These are phyloP conservation scores for Emericellopsis cladophorae DNA, from an alignment of 2,329 filamentous ascomycete species.

Conservation along the genomic window DNA sequence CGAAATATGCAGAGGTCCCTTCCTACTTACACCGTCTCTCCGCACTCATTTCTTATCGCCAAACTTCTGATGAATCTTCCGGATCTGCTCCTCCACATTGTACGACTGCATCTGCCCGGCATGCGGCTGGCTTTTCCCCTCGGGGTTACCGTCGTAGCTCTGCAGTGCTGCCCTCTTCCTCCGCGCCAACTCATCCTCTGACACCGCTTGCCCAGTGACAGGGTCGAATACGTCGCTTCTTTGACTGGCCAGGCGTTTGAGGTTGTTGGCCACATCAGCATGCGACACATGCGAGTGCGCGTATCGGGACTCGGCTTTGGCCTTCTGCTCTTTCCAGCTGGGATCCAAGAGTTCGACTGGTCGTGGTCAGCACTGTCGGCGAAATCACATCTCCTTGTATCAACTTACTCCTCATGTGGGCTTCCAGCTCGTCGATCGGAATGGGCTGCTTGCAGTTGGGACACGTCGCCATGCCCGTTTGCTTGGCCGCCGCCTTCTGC, in stretches of 20 bases:
- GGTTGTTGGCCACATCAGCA: slow-evolving; percentile 79
- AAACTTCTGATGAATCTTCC: slow-evolving; percentile 46
- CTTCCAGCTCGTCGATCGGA: slow-evolving; percentile 73
- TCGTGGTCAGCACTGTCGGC: slow-evolving; percentile 17
- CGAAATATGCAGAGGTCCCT: too few relatives aligned
- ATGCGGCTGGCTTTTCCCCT: slow-evolving; percentile 40
- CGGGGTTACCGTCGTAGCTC: slow-evolving; percentile 53
- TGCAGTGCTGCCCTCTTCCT: slow-evolving; percentile 60
- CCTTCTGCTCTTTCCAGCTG: slow-evolving; percentile 89
- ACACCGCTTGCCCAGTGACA: slow-evolving; percentile 52
- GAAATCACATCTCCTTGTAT: not conserved
- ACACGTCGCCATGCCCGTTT: slow-evolving; percentile 62
- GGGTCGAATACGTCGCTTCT: slow-evolving; percentile 78
- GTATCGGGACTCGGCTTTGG: slow-evolving; percentile 74
- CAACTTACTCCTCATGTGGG: slow-evolving; percentile 73
- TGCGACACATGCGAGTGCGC: slow-evolving; percentile 79
- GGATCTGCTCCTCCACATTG: slow-evolving; percentile 80
- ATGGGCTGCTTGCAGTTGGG: slow-evolving; percentile 90
- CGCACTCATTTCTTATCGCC: slow-evolving; percentile 20
- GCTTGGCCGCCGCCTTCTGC: slow-evolving; percentile 54
- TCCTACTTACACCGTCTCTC: not conserved
- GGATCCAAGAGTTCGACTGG: slow-evolving; percentile 85
- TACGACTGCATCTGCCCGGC: slow-evolving; percentile 50
- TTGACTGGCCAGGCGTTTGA: slow-evolving; percentile 88
- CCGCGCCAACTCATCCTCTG: slow-evolving; percentile 61